Base-by-base conservation (phyloP, 2,329 filamentous ascomycete genomes). In the Aspergillus clavatus region DNA sequence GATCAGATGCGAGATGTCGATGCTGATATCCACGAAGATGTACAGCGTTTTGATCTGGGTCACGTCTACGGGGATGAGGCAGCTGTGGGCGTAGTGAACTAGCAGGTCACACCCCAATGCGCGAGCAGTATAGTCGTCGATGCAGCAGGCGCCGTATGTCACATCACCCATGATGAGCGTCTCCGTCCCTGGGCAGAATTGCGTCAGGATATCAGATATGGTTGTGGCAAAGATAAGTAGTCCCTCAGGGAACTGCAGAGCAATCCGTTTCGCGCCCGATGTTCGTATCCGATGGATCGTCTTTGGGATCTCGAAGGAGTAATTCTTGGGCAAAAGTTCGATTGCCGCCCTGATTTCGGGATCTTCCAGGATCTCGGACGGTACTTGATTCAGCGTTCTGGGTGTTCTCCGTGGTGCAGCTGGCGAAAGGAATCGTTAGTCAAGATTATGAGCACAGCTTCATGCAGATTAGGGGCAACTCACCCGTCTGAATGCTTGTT, bases 111-210 rank as follows among this genome's bases (percentile, higher is more conserved):
- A 98, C 1, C 89, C 93, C 18, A 98, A 78, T 0, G 94, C 93
- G 36, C 91, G 78, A 1, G 93, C 94, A 0, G 93, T 98, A 71
- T 94, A 98, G 71, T 98, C 93, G 66, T 98, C 93, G 58, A 98
- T 96, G 64, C 93, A 98, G 74, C 93, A 98, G 18, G 93, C 93
- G 52, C 93, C 93, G 66, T 98, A 98, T 1, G 93, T 98, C 35
- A 98, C 93, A 65, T 98, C 93, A 50, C 93, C 93, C 93, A 98
- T 98, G 67, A 98, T 98, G 43, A 97, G 76, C 2, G 91, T 97
- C 65, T 94, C 88, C 31, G 86, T 85, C 1, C 87, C 89, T 0
- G 89, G 86, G 62, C 93, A 98, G 72, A 98, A 98, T 63, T 90
- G 86, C 0, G 87, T 88, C 38, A 98, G 75, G 58, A 98, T 97